Base-by-base conservation (phyloP, 2,329 filamentous ascomycete genomes). In the Purpureocillium takamizusanense region DNA sequence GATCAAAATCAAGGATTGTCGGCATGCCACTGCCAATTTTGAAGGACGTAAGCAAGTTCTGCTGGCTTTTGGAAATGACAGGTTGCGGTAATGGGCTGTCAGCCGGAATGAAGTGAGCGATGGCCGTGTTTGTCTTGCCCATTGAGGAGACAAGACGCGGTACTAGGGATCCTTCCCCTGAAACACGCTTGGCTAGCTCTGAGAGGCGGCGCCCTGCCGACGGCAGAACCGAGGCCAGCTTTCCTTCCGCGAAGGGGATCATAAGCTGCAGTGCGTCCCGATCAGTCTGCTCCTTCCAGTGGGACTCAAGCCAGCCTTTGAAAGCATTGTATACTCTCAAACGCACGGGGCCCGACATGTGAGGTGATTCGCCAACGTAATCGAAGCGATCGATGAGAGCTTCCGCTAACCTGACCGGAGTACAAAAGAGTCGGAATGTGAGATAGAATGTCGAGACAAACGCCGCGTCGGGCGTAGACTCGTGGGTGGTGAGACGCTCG, bases 391-490 rank as follows among this genome's bases (percentile, higher is more conserved):
- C 83, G 38, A 94, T 83, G n/a, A 98, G 71, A 4, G 81, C 76
- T 55, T 87, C 76, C 0, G 89, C 84, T 44, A 98, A 76, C 43
- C 86, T 79, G 7, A 74, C 57, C 0, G 92, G 88, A 0, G 83
- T 84, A 45, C 87, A 88, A 56, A 98, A 98, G 10, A 94, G 76
- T 37, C 92, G 79, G 66, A 98, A 98, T 1, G 92, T 98, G 21
- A 97, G 79, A 56, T 94, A 97, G 56, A 98, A 97, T 0, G 92
- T 87, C 3, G 87, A 89, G 31, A 95, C 86, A 51, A 97, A 97
- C 53, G 86, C 78, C 14, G 86, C 79, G 55, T 97, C 90, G 0
- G 92, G 92, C 0, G 90, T 94, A 1, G 87, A 85, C 57, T 95
- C 87, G 56, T 94, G 88, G 0, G 86, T 87, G 1, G 92, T 97